Base-by-base conservation (phyloP, 139 green algal genomes). In the Yamagishiella unicocca region DNA sequence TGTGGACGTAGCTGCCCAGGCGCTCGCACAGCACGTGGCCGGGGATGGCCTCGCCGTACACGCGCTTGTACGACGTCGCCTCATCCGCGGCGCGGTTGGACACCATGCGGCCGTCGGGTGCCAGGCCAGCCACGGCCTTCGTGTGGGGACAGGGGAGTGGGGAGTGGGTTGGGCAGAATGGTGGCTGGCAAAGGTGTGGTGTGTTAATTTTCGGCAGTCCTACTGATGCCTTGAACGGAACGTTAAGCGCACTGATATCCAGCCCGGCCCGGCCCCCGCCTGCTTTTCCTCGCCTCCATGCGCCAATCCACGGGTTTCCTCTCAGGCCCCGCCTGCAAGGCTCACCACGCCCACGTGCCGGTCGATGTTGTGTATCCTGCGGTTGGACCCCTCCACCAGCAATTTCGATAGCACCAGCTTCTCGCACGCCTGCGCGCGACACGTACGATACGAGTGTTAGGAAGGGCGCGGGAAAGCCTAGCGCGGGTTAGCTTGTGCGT, bases 401-500 rank as follows among this genome's bases (percentile, higher is more conserved):
- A 99, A 97, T 89, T 99, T 99, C 7, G 96, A 99, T 27, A 98
- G 76, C 31, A 99, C 90, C 19, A 96, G 94, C 94, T 99, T 99
- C 92, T 99, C 98, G 1, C 97, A 93, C 29, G 92, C 97, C 94
- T 98, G 92, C 50, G 50, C 50, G 12, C 12, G 12, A 58, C 50
- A 58, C 50, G 50, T 12, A 17, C 50, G 50, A 17, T 12, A 17
- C 50, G 50, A 58, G 12, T 17, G n/a, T n/a, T n/a, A n/a, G n/a
- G n/a, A n/a, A n/a, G n/a, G n/a, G n/a, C n/a, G n/a, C n/a, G n/a
- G n/a, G n/a, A n/a, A n/a, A n/a, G n/a, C n/a, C n/a, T n/a, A n/a
- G n/a, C n/a, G n/a, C n/a, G n/a, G n/a, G n/a, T n/a, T n/a, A n/a
- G n/a, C n/a, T n/a, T n/a, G n/a, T n/a, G n/a, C n/a, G n/a, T n/a